phyloP scores from a whole-genome alignment of 2,329 filamentous ascomycete species.

The Paecilomyces sp. region DNA sequence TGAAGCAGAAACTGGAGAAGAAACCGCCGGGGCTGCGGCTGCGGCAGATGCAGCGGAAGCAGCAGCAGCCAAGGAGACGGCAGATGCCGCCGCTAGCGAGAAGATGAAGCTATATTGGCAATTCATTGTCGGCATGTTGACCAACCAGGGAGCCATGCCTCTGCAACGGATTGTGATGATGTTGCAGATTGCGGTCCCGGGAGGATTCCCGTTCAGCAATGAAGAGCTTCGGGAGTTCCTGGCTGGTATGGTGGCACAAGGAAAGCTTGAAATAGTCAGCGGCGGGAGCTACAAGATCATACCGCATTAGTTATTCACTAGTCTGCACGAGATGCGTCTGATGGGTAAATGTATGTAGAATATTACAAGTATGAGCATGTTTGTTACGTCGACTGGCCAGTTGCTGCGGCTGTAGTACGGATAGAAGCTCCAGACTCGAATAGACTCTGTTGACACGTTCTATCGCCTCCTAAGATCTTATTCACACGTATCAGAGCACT shows the following conservation, averaged over 20 bases:
- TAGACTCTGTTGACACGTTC: too few relatives aligned
- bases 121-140: slow-evolving; percentile 92
- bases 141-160: slow-evolving; percentile 81
- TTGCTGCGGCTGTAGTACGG: not conserved
- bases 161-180: slow-evolving; percentile 81
- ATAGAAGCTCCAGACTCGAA: too few relatives aligned
- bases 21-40: slow-evolving; percentile 24
- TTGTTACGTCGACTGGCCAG: too few relatives aligned
- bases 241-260: slow-evolving; percentile 65
- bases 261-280: slow-evolving; percentile 57
- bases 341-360: not conserved
- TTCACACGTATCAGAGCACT: too few relatives aligned
- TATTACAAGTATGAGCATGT: too few relatives aligned
- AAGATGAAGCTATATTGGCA: slow-evolving; percentile 75
- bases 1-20: slow-evolving; percentile 12
- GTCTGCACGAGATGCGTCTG: not conserved
- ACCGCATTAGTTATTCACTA: not conserved
- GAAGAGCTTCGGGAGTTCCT: slow-evolving; percentile 82
- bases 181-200: slow-evolving; percentile 84
- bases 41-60: slow-evolving; percentile 35
- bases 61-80: slow-evolving; percentile 37
- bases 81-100: slow-evolving; percentile 57
- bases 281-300: slow-evolving; percentile 62
- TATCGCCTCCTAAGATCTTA: too few relatives aligned
- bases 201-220: slow-evolving; percentile 81